Evolutionary conservation across 139 green algal genomes (phyloP), one percentile per base, ranked within the genome.

Genomic region (Axilococcus clingmanii): DNA sequence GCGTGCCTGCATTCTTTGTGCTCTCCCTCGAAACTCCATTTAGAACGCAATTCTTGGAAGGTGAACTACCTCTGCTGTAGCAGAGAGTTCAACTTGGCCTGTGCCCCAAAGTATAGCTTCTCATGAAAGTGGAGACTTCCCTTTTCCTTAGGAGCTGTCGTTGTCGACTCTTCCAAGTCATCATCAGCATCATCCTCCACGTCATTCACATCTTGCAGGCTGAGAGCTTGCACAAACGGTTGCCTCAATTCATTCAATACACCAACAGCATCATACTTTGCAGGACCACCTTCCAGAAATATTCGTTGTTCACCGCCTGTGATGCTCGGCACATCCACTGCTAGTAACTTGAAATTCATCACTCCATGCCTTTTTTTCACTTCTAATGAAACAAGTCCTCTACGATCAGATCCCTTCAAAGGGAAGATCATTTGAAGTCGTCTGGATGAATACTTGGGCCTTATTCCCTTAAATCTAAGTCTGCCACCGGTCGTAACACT

Each of bases 361-460:
- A 79, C 20, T 78, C 83, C 68, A 77, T 65, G 12, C 22, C 28
- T 57, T 50, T 81, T 82, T 58, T 90, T 90, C 37, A 71, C 82
- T 52, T 92, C 82, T 40, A 92, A 40, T 1, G 79, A 88, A 23
- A 78, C 82, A 32, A 92, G 57, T 19, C 82, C 82, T 20, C 68
- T 42, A 6, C 72, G 63, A n/a, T 91, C 78, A 3, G 69, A 46
- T 36, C 82, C 82, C 40, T 55, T 59, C 6, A 87, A 40, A 0
- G 76, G 76, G 51, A 87, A 92, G 14, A 87, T 81, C 81, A 92
- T 92, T 34, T 84, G 66, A 8, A 90, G 41, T 22, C 82, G 66
- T 27, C 69, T 59, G 16, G 65, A 61, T 3, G 71, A 57, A 16
- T 79, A 25, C 44, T 63, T 52, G 1, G 72, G 59, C 29, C 25